Evolutionary conservation across 306 rosid species (phyloP).

Genomic region (Cucurbita argyrosperma): DNA sequence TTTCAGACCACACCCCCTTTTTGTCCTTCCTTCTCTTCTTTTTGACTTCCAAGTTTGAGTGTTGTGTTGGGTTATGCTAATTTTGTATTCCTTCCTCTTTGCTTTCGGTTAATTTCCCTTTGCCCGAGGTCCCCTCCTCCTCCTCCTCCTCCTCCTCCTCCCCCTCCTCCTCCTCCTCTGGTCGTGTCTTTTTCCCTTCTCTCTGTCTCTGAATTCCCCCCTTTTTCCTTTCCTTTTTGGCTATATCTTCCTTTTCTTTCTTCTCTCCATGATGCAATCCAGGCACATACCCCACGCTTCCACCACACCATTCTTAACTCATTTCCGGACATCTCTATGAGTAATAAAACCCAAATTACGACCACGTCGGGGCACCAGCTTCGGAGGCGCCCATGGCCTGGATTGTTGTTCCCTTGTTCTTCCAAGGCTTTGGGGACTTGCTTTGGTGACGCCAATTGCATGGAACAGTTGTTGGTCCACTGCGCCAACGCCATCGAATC

Average conservation of each 20-base stretch:
- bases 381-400: conserved; percentile 53
- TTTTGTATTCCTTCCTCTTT: background rate
- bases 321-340: conserved; percentile 23
- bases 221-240: conserved; percentile 7
- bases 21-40: background rate
- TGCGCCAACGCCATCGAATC: conserved; percentile 79
- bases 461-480: conserved; percentile 81
- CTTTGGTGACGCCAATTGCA: conserved; percentile 73
- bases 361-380: background rate
- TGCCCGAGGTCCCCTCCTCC: background rate
- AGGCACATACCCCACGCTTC: conserved; percentile 23
- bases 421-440: conserved; percentile 33
- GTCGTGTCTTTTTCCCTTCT: background rate
- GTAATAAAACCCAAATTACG: conserved; percentile 36
- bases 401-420: conserved; percentile 45
- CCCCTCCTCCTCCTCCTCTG: no score
- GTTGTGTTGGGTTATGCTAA: background rate
- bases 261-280: conserved; percentile 56
- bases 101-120: conserved; percentile 3
- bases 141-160: no score
- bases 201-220: conserved; percentile 9
- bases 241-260: background rate
- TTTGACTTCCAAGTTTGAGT: background rate
- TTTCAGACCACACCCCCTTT: conserved; percentile 2
- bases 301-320: conserved; percentile 22